A percentile compares a stretch with the other conserved stretches of the same genome.
These are phyloP conservation scores for Lepiota brunneoincarnata DNA, from an alignment of 768 basidiomycete species.

Conservation along the genomic window DNA sequence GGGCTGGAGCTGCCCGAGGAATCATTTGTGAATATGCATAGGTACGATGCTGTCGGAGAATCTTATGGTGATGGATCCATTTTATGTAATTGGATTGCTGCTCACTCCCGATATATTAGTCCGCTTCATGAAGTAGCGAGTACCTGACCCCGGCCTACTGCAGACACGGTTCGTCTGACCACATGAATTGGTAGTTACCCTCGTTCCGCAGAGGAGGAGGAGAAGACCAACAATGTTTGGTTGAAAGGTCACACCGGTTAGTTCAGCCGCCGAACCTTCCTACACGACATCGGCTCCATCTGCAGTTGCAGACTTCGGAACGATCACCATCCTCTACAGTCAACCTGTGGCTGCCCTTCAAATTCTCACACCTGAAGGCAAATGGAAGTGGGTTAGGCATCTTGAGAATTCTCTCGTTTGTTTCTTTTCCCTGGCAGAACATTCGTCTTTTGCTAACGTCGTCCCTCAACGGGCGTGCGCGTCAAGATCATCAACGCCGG, in stretches of 20 bases:
- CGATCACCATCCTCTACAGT: constrained; percentile 56
- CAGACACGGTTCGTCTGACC: not conserved
- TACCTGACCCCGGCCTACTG: not conserved
- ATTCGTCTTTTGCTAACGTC: not conserved
- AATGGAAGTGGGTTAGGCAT: constrained; percentile 59
- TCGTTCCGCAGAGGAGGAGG: constrained; percentile 46
- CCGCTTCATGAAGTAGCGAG: constrained; percentile 68
- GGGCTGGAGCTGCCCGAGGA: constrained; percentile 57
- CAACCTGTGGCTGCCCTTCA: constrained; percentile 61
- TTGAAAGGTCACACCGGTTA: constrained; percentile 58
- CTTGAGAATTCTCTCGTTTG: constrained; percentile 55
- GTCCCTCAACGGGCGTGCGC: not conserved
- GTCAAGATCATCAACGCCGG: constrained; percentile 57
- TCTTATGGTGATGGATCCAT: constrained; percentile 33
- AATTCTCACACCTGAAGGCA: constrained; percentile 48
- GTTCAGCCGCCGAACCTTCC: not conserved
- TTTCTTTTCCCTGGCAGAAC: not conserved
- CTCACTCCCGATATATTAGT: constrained; percentile 29
- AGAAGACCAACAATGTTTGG: constrained; percentile 52
- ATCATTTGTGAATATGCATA: constrained; percentile 45
- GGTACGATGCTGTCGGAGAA: constrained; percentile 38
- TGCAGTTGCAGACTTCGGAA: constrained; percentile 43
- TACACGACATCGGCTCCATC: not conserved
- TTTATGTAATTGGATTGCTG: not conserved
- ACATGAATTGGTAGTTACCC: constrained; percentile 37